Evolutionary conservation across 108 stramenopile species (phyloP), one percentile per base, ranked within the genome.

Genomic region (Mediolabrus comicus): DNA sequence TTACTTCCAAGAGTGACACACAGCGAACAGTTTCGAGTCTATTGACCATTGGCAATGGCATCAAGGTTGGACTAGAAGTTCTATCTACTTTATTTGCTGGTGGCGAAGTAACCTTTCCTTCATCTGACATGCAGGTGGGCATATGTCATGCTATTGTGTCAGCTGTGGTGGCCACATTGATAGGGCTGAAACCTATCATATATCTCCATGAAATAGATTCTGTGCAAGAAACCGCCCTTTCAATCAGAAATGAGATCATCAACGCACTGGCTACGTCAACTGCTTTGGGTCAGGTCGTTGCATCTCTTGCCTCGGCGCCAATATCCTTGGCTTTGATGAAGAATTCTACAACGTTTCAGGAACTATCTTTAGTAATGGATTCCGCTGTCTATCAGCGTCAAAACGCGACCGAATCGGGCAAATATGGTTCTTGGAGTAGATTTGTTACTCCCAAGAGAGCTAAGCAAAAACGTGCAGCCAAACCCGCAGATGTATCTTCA

Each of bases 371-470:
- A 56, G 55, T 62, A 0, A 68, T 66, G 41, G 59, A 77, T 52
- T 60, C 76, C 13, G 43, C 69, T 46, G 29, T 53, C n/a, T 30
- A 41, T 49, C 14, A 51, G 25, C 33, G 31, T 16, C 49, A 65
- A 17, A 65, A 49, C 29, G 13, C 61, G n/a, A 32, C 26, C 53
- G 63, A 65, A 31, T 46, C 24, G 25, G 51, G 33, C 49, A 70
- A 65, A 12, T 77, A 77, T 61, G 76, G 76, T 8, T 51, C 58
- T 8, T 71, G 69, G 76, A 46, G 52, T 14, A 77, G 31, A 30
- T 77, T 77, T 53, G 76, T 77, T 17, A 77, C 76, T 27, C 76
- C 76, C 4, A 77, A 77, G 32, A 64, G 76, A 36, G 75, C 75
- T 51, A 67, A 52, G 22, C 66, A 76, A 46, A 76, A 63, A 14